Base-by-base conservation (phyloP, 305 asterid genomes). In the Fraxinus latifolia region DNA sequence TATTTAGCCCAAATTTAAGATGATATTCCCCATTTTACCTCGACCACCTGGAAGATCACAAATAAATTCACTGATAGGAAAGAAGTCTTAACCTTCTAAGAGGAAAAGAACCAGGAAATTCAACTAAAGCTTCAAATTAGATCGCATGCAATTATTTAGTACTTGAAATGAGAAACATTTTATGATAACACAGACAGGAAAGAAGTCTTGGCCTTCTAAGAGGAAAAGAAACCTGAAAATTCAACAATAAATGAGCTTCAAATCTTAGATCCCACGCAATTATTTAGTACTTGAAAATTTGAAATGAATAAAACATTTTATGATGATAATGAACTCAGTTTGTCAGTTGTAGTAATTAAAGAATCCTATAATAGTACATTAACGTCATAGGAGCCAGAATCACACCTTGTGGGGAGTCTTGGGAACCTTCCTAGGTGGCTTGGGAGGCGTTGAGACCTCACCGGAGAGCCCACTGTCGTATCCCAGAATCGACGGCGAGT, bases 351-450 rank as follows among this genome's bases (percentile, higher is more conserved):
- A 34, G 29, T 8, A 47, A 39, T 33, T 68, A 74, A 72, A 76
- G 23, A 39, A 42, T 42, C 67, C 42, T 27, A 76, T 5, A 14
- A 15, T 31, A 70, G 76, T 5, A 70, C 11, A 29, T 14, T 70
- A 70, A 31, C 34, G 29, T 7, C 71, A 42, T 11, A 31, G 34
- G 58, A 32, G 29, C 77, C 23, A 34, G 60, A 50, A 80, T 33
- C 32, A 39, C 19, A 96, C 99, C 98, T 96, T 96, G 83, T 93
- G 97, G 70, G 98, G 99, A 50, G 98, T 93, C 88, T 94, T 96
- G 82, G 98, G 97, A 32, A 96, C 98, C 88, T 96, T 96, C 87
- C 99, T 90, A 17, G 97, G 96, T n/a, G 98, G 98, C 92, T 92
- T 96, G 47, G 99, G 93, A 8, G 98, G 97, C 4, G 98, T 91